phyloP scores from a whole-genome alignment of 257 asterid species.

The Solanum ahanhuiri region DNA sequence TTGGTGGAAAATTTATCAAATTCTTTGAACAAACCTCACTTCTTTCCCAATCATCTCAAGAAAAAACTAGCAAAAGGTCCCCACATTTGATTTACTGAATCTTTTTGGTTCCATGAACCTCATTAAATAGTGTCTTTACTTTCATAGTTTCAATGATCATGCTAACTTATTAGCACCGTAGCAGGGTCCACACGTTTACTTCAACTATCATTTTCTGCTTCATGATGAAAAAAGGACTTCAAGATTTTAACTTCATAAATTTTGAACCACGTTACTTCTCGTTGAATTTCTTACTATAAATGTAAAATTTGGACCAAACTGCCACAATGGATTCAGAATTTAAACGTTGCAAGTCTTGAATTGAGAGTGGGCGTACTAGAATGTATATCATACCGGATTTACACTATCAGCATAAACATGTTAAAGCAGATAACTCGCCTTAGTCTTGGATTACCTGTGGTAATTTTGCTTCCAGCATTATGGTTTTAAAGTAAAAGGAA shows the following conservation, averaged over 20 bases:
- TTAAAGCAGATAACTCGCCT: not conserved
- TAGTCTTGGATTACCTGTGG: not conserved
- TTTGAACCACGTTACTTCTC: not conserved
- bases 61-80: not conserved
- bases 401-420: not conserved
- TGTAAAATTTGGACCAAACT: not conserved
- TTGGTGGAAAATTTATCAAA: not conserved
- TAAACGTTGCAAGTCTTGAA: not conserved
- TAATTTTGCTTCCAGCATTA: not conserved
- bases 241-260: not conserved
- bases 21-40: not conserved
- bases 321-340: not conserved
- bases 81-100: not conserved
- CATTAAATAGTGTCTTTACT: not conserved
- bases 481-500: not conserved
- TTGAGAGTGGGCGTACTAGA: not conserved
- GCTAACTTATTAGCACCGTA: not conserved
- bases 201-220: not conserved
- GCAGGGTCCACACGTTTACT: constrained; percentile 1
- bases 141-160: not conserved
- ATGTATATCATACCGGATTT: not conserved
- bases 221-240: too few species aligned
- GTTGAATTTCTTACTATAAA: not conserved
- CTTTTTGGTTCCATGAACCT: not conserved
- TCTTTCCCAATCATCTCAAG: not conserved